Base-by-base conservation (phyloP, 306 rosid species). In the Malus domestica region DNA sequence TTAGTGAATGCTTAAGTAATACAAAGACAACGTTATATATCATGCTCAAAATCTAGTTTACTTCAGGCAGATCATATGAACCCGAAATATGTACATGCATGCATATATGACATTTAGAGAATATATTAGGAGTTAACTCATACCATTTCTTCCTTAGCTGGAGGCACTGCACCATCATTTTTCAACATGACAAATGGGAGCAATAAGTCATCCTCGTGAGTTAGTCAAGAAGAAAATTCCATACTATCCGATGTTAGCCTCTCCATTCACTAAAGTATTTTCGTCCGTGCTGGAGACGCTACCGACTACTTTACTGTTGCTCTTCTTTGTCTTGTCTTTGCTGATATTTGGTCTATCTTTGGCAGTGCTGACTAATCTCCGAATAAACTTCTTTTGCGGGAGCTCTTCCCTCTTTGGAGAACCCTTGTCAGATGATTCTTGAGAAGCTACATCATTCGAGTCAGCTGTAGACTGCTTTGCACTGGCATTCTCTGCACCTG, bases 221-320 rank as follows among this genome's bases (percentile, higher is more conserved):
- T 33, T 68, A 40, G 78, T 18, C 33, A 52, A 44, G 70, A 55
- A 59, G 45, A 55, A 9, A 71, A 83, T 70, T 61, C 30, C 68
- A 58, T 51, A 75, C 76, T 72, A 68, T 78, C 87, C 81, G 72
- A 85, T 68, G 74, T 75, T 88, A 60, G 89, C 93, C 80, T 89
- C 93, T 71, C 83, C 90, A 83, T 91, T 88, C 73, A 92, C 95
- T 83, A 83, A 81, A 76, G 79, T 86, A 78, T 75, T 89, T 77
- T 85, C 88, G 19, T 87, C 93, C 80, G 84, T 82, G 81, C 83
- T 70, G 65, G 86, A 74, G 74, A 80, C 64, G 71, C 79, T 79
- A 49, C 77, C 45, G 46, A 59, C 77, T 77, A 72, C 83, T 79
- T 81, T 74, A 32, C 80, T 70, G 83, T 86, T 76, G 46, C 83